A percentile compares a stretch with the other conserved stretches of the same genome.
Evolutionary conservation across 345 rosid genomes (phyloP).

Genomic region (thale cress (Arabidopsis thaliana)): TAIR10.1 NC_003075.7:9292501-9293000

Average conservation of each 20-base stretch:
- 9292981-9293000: conserved; percentile 80
- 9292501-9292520: conserved; percentile 41
- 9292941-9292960: conserved; percentile 62
- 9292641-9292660: conserved; percentile 43
- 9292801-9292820: conserved; percentile 81
- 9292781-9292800: conserved; percentile 94
- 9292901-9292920: conserved; percentile 69
- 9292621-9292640: conserved; percentile 45
- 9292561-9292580: conserved; percentile 60
- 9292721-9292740: conserved; percentile 76
- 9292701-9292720: conserved; percentile 72
- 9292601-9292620: conserved; percentile 83
- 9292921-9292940: conserved; percentile 58
- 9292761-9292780: conserved; percentile 88
- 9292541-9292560: conserved; percentile 79
- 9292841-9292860: conserved; percentile 82
- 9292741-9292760: conserved; percentile 82
- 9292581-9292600: conserved; percentile 53
- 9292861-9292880: conserved; percentile 68
- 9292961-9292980: conserved; percentile 82
- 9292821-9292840: conserved; percentile 78
- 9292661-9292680: conserved; percentile 55
- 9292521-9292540: conserved; percentile 39
- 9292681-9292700: conserved; percentile 79
- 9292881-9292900: conserved; percentile 61